Base-by-base conservation (phyloP, 305 asterid species). In the Fraxinus baroniana region DNA sequence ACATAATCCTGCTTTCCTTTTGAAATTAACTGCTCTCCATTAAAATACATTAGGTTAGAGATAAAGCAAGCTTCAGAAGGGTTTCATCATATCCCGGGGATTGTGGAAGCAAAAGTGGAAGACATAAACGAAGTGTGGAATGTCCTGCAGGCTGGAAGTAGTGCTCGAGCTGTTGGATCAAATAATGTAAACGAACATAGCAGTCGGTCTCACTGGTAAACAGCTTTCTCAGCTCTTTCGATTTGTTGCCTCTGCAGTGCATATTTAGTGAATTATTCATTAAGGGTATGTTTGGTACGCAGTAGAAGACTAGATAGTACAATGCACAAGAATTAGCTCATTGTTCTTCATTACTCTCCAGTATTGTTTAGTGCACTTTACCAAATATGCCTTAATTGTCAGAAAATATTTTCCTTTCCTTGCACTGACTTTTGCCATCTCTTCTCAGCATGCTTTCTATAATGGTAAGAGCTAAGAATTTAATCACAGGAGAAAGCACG, bases 171-270 rank as follows among this genome's bases (percentile, higher is more conserved):
- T 37, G 97, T 93, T 77, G 98, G 98, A 74, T 96, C 99, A 55
- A 96, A 96, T 86, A 96, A 96, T 57, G 98, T 96, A 76, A 96
- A 94, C 36, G 98, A 96, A 87, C 99, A 94, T 74, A 93, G 98
- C 86, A 96, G 99, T 87, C 96, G 99, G 17, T 96, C 99, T 80
- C 99, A 96, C 88, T 96, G 98, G 99, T 95, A 93, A 85, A 24
- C 37, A 5, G 13, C 75, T 87, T 39, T 66, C 44, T 37, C 24
- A 37, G 20, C 28, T 20, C 1, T 70, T 30, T 79, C n/a, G 30
- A 2, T 71, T 39, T 70, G 37, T 75, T 32, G 77, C 28, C 30
- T 20, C 10, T 39, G 28, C 8, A 37, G 5, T 77, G 8, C n/a
- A 9, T 30, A 52, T 68, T 39, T 20, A 13, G 28, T 37, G 28